These are phyloP conservation scores for Termitomyces sp. DNA, from an alignment of 768 basidiomycete species.

Conservation along the genomic window DNA sequence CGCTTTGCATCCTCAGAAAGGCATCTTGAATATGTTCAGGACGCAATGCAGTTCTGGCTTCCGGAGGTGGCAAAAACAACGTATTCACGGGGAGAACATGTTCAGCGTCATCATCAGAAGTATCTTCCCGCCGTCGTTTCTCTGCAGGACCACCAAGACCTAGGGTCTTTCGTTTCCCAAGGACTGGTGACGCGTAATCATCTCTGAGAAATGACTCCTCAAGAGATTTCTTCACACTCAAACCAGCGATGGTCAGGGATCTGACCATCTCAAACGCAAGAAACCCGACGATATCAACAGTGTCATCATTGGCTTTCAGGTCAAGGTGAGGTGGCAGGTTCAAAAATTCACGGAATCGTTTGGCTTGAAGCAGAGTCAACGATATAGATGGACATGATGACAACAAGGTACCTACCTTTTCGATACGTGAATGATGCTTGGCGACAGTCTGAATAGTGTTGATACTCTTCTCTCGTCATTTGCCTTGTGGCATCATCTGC, in stretches of 20 bases:
- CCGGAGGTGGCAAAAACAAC: slow-evolving; percentile 77
- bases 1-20: slow-evolving; percentile 83
- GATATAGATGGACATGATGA: background rate
- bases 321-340: slow-evolving; percentile 85
- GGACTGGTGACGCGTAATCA: slow-evolving; percentile 57
- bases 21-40: slow-evolving; percentile 91
- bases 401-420: slow-evolving; percentile 58
- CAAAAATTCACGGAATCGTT: slow-evolving; percentile 92
- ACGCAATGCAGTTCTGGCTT: slow-evolving; percentile 70
- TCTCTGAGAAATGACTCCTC: slow-evolving; percentile 69
- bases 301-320: slow-evolving; percentile 88
- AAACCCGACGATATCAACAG: slow-evolving; percentile 95
- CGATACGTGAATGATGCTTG: slow-evolving; percentile 97
- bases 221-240: slow-evolving; percentile 75
- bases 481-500: slow-evolving; percentile 91
- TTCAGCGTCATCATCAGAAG: slow-evolving; percentile 58
- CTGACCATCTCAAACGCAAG: slow-evolving; percentile 97
- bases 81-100: slow-evolving; percentile 64
- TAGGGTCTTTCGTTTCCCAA: slow-evolving; percentile 66
- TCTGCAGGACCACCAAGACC: slow-evolving; percentile 43
- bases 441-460: slow-evolving; percentile 94
- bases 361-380: slow-evolving; percentile 45
- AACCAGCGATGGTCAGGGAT: slow-evolving; percentile 83
- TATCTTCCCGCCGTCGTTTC: slow-evolving; percentile 50
- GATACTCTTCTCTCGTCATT: slow-evolving; percentile 97